Evolutionary conservation across 1,284 basidiomycete genomes (phyloP).

Genomic region (Rhodotorula glutinis): DNA sequence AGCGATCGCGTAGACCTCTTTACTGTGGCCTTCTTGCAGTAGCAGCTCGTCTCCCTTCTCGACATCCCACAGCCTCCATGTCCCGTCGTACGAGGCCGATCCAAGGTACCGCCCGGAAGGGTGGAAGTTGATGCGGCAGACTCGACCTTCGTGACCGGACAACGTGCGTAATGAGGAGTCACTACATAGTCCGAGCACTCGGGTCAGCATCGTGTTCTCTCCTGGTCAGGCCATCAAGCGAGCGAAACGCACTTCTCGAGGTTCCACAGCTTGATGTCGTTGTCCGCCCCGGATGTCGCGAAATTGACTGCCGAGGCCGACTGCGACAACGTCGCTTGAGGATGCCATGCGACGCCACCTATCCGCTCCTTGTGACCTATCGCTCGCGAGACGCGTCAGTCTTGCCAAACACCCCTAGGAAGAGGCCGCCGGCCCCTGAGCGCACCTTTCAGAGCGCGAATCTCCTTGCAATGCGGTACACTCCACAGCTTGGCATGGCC

Average conservation of each 20-base stretch:
- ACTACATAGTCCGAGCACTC: conserved; percentile 50
- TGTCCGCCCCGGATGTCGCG: conserved; percentile 86
- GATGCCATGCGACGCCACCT: conserved; percentile 97
- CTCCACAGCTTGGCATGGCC: conserved; percentile 94
- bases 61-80: conserved; percentile 98
- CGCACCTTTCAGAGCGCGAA: conserved; percentile 67
- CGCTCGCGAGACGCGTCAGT: neutral
- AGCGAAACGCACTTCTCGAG: conserved; percentile 65
- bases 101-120: conserved; percentile 89
- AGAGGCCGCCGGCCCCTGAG: neutral
- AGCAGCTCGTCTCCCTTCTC: conserved; percentile 74
- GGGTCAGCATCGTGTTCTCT: neutral
- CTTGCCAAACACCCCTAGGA: too few species aligned
- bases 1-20: conserved; percentile 90
- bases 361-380: conserved; percentile 83
- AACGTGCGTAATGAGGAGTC: conserved; percentile 75
- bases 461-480: conserved; percentile 78
- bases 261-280: conserved; percentile 82
- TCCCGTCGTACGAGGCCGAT: conserved; percentile 93
- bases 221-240: too few species aligned
- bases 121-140: conserved; percentile 93
- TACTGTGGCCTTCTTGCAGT: conserved; percentile 94
- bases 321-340: conserved; percentile 79
- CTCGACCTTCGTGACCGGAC: conserved; percentile 82
- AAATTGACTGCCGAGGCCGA: conserved; percentile 70